Conservation (phyloP, 768 basidiomycete species). For the Lactarius quietus region DNA sequence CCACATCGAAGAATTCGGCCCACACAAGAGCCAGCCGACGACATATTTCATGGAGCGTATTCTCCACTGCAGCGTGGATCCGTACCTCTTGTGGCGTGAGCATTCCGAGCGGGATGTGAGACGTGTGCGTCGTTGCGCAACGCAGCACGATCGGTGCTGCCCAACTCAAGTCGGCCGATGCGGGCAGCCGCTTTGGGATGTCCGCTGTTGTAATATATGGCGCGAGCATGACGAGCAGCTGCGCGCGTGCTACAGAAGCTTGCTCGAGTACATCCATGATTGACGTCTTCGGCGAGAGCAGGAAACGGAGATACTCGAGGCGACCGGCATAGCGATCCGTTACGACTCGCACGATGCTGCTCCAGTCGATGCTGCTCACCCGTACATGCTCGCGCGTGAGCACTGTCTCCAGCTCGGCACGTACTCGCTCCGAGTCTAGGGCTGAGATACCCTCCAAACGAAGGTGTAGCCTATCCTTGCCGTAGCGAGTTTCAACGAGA, state of each 20-base stretch:
- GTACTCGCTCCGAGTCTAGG: slow-evolving; percentile 28
- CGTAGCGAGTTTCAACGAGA: slow-evolving; percentile 34
- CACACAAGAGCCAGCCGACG: slow-evolving; percentile 21
- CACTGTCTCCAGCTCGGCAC: slow-evolving; percentile 29
- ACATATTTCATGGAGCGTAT: slow-evolving; percentile 17
- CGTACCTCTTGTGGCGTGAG: slow-evolving; percentile 23
- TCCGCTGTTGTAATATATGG: slow-evolving; percentile 32
- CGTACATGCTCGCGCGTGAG: slow-evolving; percentile 25
- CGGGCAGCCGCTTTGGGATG: not conserved
- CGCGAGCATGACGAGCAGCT: slow-evolving; percentile 26
- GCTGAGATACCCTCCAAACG: slow-evolving; percentile 34
- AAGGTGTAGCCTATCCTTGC: slow-evolving; percentile 36
- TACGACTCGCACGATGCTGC: slow-evolving; percentile 36
- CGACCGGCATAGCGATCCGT: slow-evolving; percentile 41
- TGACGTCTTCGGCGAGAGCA: slow-evolving; percentile 31
- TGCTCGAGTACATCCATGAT: slow-evolving; percentile 4
- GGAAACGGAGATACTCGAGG: slow-evolving; percentile 39
- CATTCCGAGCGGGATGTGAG: not conserved
- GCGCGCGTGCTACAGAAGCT: slow-evolving; percentile 12
- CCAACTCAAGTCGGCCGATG: slow-evolving; percentile 19
- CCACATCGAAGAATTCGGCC: slow-evolving; percentile 26
- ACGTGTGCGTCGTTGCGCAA: slow-evolving; percentile 20
- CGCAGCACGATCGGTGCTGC: slow-evolving; percentile 20
- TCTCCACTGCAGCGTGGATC: slow-evolving; percentile 21
- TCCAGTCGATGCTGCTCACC: slow-evolving; percentile 43